phyloP scores from a whole-genome alignment of 2,329 filamentous ascomycete genomes.

The Penicillium sp. region DNA sequence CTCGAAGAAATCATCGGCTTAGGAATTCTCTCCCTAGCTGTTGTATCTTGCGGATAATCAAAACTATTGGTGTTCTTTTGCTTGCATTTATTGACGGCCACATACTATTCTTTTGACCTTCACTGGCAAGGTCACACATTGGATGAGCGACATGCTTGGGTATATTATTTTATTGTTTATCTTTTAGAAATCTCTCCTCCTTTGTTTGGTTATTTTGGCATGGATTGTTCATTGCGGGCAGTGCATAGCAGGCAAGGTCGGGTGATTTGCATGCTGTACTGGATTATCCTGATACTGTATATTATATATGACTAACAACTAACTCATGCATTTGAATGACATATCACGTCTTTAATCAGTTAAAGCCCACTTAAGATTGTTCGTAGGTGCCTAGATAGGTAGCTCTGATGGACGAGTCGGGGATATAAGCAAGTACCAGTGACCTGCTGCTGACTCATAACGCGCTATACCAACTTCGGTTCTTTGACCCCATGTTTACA shows the following conservation, averaged over 20 bases:
- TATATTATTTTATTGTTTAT: constrained; percentile 24
- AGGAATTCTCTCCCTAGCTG: constrained; percentile 22
- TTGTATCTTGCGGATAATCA: constrained; percentile 12
- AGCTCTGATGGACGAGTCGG: too few species aligned
- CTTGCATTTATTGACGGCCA: constrained; percentile 36
- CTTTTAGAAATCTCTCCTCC: constrained; percentile 45
- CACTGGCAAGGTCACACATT: constrained; percentile 31
- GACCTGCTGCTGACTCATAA: constrained; percentile 7
- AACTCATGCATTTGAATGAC: constrained; percentile 32
- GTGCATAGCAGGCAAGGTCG: constrained; percentile 37
- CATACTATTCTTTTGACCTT: constrained; percentile 29
- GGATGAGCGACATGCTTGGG: constrained; percentile 36
- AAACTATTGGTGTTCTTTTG: constrained; percentile 25
- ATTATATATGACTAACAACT: constrained; percentile 34
- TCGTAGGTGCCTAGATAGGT: background rate
- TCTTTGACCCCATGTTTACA: constrained; percentile 31
- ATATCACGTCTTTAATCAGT: constrained; percentile 18
- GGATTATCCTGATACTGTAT: constrained; percentile 27
- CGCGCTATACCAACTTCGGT: background rate
- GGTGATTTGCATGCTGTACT: constrained; percentile 35
- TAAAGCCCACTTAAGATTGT: background rate
- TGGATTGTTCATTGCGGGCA: constrained; percentile 32
- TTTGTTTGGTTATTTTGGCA: constrained; percentile 23
- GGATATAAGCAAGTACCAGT: too few species aligned
- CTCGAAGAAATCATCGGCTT: constrained; percentile 45